These are phyloP conservation scores for Glebionis coronaria DNA, from an alignment of 129 eudicot species.

Conservation along the genomic window DNA sequence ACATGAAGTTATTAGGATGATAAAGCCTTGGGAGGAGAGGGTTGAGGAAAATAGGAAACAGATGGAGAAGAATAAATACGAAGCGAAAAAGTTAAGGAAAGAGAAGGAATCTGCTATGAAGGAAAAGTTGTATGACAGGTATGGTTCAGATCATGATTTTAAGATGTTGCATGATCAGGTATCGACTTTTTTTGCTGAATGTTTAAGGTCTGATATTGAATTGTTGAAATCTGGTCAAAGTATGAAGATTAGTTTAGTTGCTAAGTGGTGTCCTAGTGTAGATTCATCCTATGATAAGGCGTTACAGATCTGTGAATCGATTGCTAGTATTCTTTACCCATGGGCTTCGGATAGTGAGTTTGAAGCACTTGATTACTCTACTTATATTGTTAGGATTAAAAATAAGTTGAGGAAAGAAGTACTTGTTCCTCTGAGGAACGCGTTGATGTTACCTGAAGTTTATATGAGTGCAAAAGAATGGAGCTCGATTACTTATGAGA, in stretches of 20 bases:
- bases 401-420: conserved; percentile 57
- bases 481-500: conserved; percentile 37
- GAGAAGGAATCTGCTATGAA: too few relatives aligned
- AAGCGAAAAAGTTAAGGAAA: too few relatives aligned
- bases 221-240: conserved; percentile 27
- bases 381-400: conserved; percentile 38
- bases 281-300: too few relatives aligned
- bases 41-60: too few relatives aligned
- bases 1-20: not conserved
- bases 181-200: too few relatives aligned
- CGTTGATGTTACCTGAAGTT: conserved; percentile 58
- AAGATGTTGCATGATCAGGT: too few relatives aligned
- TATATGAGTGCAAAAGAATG: conserved; percentile 56
- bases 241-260: not conserved
- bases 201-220: conserved; percentile 19
- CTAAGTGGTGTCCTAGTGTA: too few relatives aligned
- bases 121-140: conserved; percentile 38
- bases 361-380: conserved; percentile 36
- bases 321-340: too few relatives aligned
- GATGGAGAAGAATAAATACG: too few relatives aligned
- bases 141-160: conserved; percentile 14
- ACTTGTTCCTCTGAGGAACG: conserved; percentile 52
- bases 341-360: conserved; percentile 1
- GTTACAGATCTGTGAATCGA: too few relatives aligned
- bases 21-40: too few relatives aligned